These are phyloP conservation scores for Aspergillus sergii DNA, from an alignment of 2,329 filamentous ascomycete species.

Conservation along the genomic window DNA sequence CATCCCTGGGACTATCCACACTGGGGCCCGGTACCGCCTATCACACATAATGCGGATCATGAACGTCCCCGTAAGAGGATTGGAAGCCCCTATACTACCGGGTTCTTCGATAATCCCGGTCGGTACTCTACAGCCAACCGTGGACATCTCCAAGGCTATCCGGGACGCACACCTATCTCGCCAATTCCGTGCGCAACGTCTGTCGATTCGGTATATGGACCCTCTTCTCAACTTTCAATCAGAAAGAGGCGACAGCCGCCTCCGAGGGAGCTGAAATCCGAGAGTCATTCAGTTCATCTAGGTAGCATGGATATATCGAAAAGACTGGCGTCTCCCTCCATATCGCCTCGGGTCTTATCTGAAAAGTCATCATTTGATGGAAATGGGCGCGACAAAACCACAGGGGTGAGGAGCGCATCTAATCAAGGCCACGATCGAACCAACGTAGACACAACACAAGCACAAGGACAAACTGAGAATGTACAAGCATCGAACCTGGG, in stretches of 20 bases:
- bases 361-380: constrained; percentile 26
- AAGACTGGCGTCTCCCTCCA: constrained; percentile 26
- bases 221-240: constrained; percentile 22
- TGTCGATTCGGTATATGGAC: constrained; percentile 19
- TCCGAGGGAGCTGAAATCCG: constrained; percentile 16
- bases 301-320: constrained; percentile 33
- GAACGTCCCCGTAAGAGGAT: constrained; percentile 5
- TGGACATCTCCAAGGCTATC: constrained; percentile 1
- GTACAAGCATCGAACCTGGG: constrained; percentile 5
- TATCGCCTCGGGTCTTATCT: constrained; percentile 24
- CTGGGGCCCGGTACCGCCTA: constrained; percentile 10
- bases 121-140: constrained; percentile 5
- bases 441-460: neutral
- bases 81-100: constrained; percentile 11
- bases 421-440: constrained; percentile 9
- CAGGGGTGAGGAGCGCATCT: constrained; percentile 12
- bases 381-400: constrained; percentile 16
- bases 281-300: constrained; percentile 28
- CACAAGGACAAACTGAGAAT: constrained; percentile 7
- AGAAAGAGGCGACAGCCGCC: constrained; percentile 27
- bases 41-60: constrained; percentile 9
- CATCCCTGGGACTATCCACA: constrained; percentile 13
- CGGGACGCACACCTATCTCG: constrained; percentile 13
- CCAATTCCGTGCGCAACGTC: constrained; percentile 14
- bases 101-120: neutral